These are phyloP conservation scores for Apiospora arundinis DNA, from an alignment of 2,329 filamentous ascomycete species.

Conservation along the genomic window DNA sequence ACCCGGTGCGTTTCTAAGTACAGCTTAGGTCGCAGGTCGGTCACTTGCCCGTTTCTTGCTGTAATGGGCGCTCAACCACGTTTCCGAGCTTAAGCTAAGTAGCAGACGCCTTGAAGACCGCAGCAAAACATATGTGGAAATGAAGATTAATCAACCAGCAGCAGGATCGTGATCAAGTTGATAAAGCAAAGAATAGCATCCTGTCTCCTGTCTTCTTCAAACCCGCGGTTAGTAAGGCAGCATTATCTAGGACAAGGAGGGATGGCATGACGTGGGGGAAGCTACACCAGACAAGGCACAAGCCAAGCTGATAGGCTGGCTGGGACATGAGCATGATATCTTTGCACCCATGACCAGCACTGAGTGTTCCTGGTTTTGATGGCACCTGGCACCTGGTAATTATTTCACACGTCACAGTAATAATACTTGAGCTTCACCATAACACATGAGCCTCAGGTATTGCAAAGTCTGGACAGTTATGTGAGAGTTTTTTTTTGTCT, in stretches of 20 bases:
- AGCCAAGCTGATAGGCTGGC: conserved; percentile 1
- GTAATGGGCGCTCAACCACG: conserved; percentile 1
- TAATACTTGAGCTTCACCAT: background rate
- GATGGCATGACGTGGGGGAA: conserved; percentile 5
- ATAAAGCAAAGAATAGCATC: background rate
- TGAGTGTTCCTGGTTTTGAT: background rate
- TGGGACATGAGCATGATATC: background rate
- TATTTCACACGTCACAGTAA: background rate
- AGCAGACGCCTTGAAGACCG: conserved; percentile 2
- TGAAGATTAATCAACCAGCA: conserved; percentile 4
- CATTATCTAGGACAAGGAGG: background rate
- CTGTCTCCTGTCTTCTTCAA: background rate
- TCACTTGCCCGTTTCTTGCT: conserved; percentile 9
- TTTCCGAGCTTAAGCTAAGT: conserved; percentile 14
- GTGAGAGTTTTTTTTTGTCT: conserved; percentile 15
- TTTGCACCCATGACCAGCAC: background rate
- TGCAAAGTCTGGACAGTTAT: conserved; percentile 1
- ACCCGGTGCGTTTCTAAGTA: background rate
- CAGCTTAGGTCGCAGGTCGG: conserved; percentile 11
- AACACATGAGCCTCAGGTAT: background rate
- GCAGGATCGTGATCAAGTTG: conserved; percentile 1
- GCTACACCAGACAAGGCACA: background rate
- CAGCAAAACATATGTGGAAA: background rate
- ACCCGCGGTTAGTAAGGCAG: background rate
- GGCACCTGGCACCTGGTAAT: background rate